These are phyloP conservation scores for Xanthoconium separans DNA, from an alignment of 1,284 basidiomycete species.

Conservation along the genomic window DNA sequence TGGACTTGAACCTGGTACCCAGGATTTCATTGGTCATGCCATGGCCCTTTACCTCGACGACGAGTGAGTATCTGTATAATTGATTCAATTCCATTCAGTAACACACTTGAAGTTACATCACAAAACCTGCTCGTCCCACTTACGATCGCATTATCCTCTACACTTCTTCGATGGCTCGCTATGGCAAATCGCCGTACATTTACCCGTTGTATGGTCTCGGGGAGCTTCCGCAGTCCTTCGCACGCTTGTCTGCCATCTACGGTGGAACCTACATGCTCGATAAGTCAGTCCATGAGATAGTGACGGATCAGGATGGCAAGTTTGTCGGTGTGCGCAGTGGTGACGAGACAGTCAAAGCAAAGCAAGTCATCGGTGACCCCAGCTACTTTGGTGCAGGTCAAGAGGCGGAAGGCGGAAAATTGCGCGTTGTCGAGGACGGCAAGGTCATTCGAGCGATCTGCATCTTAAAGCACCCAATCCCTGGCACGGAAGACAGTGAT, in stretches of 20 bases:
- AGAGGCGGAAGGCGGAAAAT: constrained; percentile 66
- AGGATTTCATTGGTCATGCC: constrained; percentile 99
- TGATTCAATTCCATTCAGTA: background rate
- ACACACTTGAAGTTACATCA: constrained; percentile 73
- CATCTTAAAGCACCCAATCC: constrained; percentile 97
- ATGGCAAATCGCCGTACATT: constrained; percentile 99
- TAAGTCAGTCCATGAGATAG: constrained; percentile 91
- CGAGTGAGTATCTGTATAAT: constrained; percentile 63
- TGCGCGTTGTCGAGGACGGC: constrained; percentile 88
- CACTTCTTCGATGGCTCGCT: constrained; percentile 98
- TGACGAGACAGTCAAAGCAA: constrained; percentile 94
- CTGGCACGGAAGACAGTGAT: constrained; percentile 94
- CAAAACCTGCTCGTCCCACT: constrained; percentile 85
- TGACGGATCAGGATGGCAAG: constrained; percentile 83
- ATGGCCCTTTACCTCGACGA: constrained; percentile 99
- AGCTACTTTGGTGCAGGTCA: constrained; percentile 90
- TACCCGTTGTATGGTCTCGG: constrained; percentile 99
- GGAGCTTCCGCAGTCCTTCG: constrained; percentile 98
- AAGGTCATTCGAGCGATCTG: constrained; percentile 98
- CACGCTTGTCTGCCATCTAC: constrained; percentile 97
- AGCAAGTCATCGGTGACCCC: constrained; percentile 97
- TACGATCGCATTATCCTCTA: constrained; percentile 98
- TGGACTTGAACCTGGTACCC: constrained; percentile 94
- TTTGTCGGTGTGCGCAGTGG: constrained; percentile 92
- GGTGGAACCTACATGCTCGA: constrained; percentile 99